Base-by-base conservation (phyloP, 176 grass and related monocot genomes). In the Eleusine indica region DNA sequence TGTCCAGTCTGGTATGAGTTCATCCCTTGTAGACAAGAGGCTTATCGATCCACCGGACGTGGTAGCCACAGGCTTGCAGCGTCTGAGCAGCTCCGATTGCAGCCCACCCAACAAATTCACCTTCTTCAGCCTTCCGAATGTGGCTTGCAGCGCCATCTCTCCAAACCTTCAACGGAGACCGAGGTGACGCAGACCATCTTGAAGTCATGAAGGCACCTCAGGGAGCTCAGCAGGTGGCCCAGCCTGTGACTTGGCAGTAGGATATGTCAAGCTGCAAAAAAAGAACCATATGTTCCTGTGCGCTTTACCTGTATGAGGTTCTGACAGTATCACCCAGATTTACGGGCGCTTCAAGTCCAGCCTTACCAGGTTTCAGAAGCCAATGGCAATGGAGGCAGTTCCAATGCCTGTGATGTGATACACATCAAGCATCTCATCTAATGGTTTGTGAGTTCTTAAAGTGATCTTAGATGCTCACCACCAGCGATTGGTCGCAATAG, bases 281-380 rank as follows among this genome's bases (percentile, higher is more conserved):
- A 62, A n/a, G n/a, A 66, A n/a, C 17, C 25, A 28, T 21, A 82
- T 2, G 54, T 70, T 7, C 4, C 3, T 16, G n/a, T 30, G 16
- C 19, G 43, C 14, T 74, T 65, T 73, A 95, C 93, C 66, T 96
- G 93, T 89, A 90, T 92, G 70, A 92, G 93, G 63, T 96, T 96
- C 81, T 85, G 82, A 22, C 88, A 83, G 80, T 89, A 92, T 74
- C 76, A 88, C 93, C 88, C 83, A 91, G 38, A 96, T 63, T 9
- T 86, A 90, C 32, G 86, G 92, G 65, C 86, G 88, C 67, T 96
- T 96, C 43, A 96, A 77, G 77, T 96, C 93, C 54, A 96, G 89
- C 37, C 91, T 76, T 29, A 85, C 60, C 29, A 96, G 73, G 79
- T 80, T 68, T 5, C 62, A 71, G 79, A 90, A 96, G 60, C 93